These are phyloP conservation scores for Penicillium bovifimosum DNA, from an alignment of 495 filamentous ascomycete species.

Conservation along the genomic window DNA sequence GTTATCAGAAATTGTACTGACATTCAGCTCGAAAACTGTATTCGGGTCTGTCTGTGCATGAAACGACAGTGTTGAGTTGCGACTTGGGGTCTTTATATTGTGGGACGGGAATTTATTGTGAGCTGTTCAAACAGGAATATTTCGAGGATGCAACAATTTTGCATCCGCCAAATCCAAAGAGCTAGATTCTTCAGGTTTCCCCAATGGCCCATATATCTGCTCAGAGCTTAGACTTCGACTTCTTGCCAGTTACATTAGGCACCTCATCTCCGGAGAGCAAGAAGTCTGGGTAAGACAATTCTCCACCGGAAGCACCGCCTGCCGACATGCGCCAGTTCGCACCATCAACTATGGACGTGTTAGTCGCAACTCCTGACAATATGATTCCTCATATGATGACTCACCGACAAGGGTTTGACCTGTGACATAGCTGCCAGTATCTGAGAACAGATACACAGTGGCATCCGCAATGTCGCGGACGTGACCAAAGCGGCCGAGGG, in stretches of 20 bases:
- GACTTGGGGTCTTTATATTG: too few species aligned
- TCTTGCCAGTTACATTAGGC: slow-evolving; percentile 53
- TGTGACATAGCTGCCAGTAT: slow-evolving; percentile 78
- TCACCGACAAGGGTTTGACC: slow-evolving; percentile 66
- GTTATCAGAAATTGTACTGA: too few species aligned
- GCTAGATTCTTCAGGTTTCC: neutral
- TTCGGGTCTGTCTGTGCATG: too few species aligned
- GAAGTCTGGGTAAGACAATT: slow-evolving; percentile 56
- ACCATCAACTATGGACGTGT: slow-evolving; percentile 33
- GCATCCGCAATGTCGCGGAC: slow-evolving; percentile 89
- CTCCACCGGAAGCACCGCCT: slow-evolving; percentile 39
- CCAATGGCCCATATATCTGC: neutral
- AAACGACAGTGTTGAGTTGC: too few species aligned
- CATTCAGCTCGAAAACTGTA: too few species aligned
- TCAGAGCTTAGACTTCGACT: slow-evolving; percentile 59
- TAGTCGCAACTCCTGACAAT: slow-evolving; percentile 1
- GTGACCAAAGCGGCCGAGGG: slow-evolving; percentile 68
- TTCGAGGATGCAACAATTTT: too few species aligned
- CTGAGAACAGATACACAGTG: slow-evolving; percentile 79
- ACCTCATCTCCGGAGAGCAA: slow-evolving; percentile 52
- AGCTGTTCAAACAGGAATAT: too few species aligned
- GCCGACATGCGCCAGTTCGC: slow-evolving; percentile 41
- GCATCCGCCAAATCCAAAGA: neutral
- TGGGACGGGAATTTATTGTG: too few species aligned
- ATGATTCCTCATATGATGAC: slow-evolving; percentile 4